Conservation (phyloP, 176 grass and related monocot species). For the Secale cereale region DNA sequence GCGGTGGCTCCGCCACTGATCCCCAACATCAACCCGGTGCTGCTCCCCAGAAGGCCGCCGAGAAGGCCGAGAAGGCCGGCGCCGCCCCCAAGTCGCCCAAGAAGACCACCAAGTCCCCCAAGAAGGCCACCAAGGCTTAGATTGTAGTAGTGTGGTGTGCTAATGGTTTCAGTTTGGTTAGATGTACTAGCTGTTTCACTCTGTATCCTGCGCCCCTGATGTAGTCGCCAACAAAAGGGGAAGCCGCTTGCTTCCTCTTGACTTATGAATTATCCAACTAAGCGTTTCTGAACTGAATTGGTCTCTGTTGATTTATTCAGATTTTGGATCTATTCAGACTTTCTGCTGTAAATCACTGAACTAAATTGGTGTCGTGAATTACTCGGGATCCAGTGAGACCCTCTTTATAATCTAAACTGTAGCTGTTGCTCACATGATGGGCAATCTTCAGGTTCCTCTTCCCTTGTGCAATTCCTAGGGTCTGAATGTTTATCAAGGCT, state of each 20-base stretch:
- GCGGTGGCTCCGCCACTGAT: too few species aligned
- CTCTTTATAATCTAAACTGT: not conserved
- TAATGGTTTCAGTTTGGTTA: not conserved
- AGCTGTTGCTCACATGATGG: not conserved
- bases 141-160: not conserved
- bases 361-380: not conserved
- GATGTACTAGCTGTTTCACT: not conserved
- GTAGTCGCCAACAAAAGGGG: not conserved
- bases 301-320: not conserved
- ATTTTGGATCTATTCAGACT: not conserved
- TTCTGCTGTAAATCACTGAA: not conserved
- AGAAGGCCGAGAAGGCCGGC: slow-evolving; percentile 20
- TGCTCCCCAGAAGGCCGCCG: slow-evolving; percentile 36
- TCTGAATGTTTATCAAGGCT: not conserved
- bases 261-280: not conserved
- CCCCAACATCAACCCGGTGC: slow-evolving; percentile 36
- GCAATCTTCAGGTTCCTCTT: too few species aligned
- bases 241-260: not conserved
- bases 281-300: not conserved
- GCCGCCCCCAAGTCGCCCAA: not conserved
- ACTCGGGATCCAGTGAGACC: not conserved
- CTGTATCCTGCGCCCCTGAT: not conserved
- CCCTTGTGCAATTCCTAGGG: too few species aligned
- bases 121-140: not conserved
- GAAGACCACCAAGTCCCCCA: not conserved